Conservation (phyloP, 192 early-diverging fungal genomes). For the Coemansia javaensis region DNA sequence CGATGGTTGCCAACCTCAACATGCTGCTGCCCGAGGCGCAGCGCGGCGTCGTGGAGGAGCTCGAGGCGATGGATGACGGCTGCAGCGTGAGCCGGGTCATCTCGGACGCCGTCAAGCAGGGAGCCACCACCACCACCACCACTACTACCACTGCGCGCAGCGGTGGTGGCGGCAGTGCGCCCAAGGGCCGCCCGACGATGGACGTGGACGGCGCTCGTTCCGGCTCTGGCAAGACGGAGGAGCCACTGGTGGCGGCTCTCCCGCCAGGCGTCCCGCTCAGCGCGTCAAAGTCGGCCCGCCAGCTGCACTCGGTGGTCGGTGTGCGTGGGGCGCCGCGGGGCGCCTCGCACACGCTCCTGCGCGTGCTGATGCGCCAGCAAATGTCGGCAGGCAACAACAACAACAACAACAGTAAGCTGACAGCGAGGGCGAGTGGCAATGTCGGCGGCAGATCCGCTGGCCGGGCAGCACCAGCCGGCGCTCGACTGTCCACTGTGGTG, state of each 20-base stretch:
- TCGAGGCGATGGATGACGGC: constrained; percentile 2
- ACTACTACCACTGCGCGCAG: no score
- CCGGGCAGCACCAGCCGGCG: no score
- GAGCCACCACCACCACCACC: no score
- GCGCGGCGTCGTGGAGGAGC: constrained; percentile 23
- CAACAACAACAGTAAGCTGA: no score
- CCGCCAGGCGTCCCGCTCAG: constrained; percentile 8
- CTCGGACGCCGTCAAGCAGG: neutral
- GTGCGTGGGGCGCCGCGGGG: constrained; percentile 13
- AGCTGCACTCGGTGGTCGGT: constrained; percentile 13
- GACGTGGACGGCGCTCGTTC: neutral
- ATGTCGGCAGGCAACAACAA: constrained; percentile 16
- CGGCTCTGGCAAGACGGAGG: no score
- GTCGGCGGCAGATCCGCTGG: no score
- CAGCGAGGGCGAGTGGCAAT: no score
- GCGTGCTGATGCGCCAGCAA: constrained; percentile 34
- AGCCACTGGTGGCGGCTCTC: no score
- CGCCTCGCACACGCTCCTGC: constrained; percentile 22
- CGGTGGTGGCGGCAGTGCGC: neutral
- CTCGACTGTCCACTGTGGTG: no score
- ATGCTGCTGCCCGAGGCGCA: constrained; percentile 43
- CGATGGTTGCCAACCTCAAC: constrained; percentile 29
- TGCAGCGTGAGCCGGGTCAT: neutral
- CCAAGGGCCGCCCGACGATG: neutral
- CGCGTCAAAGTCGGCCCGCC: constrained; percentile 28